These are phyloP conservation scores for Sporothrix inflata DNA, from an alignment of 2,329 filamentous ascomycete genomes.

Conservation along the genomic window DNA sequence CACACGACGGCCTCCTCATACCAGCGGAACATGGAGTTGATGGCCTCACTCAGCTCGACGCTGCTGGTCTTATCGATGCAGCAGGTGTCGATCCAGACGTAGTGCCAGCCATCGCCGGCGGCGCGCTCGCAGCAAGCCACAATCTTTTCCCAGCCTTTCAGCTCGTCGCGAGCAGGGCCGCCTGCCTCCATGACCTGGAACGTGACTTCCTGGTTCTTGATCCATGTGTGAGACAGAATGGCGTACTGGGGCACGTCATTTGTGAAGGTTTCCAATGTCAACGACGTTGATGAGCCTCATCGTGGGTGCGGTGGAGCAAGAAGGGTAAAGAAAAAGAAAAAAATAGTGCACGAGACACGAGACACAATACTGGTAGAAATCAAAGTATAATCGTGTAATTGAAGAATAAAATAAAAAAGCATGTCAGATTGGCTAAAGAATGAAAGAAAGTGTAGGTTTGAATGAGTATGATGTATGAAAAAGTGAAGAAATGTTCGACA, in stretches of 20 bases:
- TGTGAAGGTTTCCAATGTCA: background rate
- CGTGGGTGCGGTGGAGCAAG: background rate
- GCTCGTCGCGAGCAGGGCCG: background rate
- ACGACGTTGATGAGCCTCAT: background rate
- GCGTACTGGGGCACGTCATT: background rate
- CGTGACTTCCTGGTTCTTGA: background rate
- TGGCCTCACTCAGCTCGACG: slow-evolving; percentile 32
- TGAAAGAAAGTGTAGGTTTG: no score
- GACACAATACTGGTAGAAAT: no score
- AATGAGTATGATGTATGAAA: no score
- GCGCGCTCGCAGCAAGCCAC: background rate
- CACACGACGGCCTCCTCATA: slow-evolving; percentile 30
- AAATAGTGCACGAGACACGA: no score
- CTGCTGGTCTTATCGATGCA: slow-evolving; percentile 34
- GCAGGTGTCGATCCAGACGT: slow-evolving; percentile 35
- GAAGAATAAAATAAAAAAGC: no score
- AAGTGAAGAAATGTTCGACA: no score
- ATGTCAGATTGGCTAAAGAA: no score
- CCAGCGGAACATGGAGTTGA: slow-evolving; percentile 35
- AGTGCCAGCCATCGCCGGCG: background rate
- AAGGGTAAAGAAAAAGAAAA: no score
- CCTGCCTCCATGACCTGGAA: background rate
- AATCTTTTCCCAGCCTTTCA: background rate
- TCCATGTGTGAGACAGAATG: background rate
- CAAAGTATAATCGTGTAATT: no score